A percentile compares a stretch with the other conserved stretches of the same genome.
phyloP scores from a whole-genome alignment of 768 basidiomycete species.

The Suillus subluteus region DNA sequence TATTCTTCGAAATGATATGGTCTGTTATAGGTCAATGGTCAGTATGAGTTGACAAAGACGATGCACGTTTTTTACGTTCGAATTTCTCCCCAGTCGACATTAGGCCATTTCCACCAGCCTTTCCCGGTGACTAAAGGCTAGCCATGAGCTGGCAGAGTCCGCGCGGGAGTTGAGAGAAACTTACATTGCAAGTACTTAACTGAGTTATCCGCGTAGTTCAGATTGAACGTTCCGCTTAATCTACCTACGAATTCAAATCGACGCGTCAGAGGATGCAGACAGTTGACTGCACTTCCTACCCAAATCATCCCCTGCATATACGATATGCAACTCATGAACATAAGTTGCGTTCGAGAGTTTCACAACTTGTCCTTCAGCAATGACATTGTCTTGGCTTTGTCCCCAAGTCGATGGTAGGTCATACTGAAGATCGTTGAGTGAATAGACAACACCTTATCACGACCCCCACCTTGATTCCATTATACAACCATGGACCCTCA shows the following conservation, averaged over 20 bases:
- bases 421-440: slow-evolving; percentile 36
- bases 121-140: slow-evolving; percentile 42
- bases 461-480: slow-evolving; percentile 42
- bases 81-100: slow-evolving; percentile 47
- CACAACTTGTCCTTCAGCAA: slow-evolving; percentile 47
- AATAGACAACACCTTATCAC: neutral
- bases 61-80: slow-evolving; percentile 37
- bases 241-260: slow-evolving; percentile 26
- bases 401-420: slow-evolving; percentile 47
- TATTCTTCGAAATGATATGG: slow-evolving; percentile 48
- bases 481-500: slow-evolving; percentile 39
- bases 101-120: slow-evolving; percentile 48
- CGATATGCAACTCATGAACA: slow-evolving; percentile 51
- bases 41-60: neutral
- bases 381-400: slow-evolving; percentile 45
- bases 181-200: slow-evolving; percentile 39
- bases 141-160: neutral
- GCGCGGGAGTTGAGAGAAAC: slow-evolving; percentile 10
- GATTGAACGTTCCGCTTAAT: slow-evolving; percentile 37
- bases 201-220: slow-evolving; percentile 44
- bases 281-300: slow-evolving; percentile 30
- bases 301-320: slow-evolving; percentile 48
- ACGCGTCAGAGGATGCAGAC: neutral
- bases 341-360: slow-evolving; percentile 34
- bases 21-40: slow-evolving; percentile 27